Base-by-base conservation (phyloP, 345 rosid genomes). In the Rhodomyrtus tomentosa region DNA sequence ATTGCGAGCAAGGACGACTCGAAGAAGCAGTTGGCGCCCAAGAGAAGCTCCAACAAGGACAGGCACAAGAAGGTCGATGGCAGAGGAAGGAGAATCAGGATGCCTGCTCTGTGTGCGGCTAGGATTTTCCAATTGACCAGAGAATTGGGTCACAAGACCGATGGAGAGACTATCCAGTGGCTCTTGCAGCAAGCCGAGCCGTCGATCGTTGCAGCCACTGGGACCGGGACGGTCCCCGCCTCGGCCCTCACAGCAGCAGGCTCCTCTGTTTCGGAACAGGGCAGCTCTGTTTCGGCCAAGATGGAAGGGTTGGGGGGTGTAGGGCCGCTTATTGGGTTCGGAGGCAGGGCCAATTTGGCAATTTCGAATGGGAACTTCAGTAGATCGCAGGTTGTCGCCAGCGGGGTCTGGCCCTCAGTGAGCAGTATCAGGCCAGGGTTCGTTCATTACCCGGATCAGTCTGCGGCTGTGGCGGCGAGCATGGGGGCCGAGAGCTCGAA, bases 131-230 rank as follows among this genome's bases (percentile, higher is more conserved):
- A 93, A 62, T 89, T 93, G 87, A 93, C 96, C 62, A 88, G 95
- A 82, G 96, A 93, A 88, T 89, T 93, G 89, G 95, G 96, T 58
- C 96, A 92, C 81, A 93, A 93, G 87, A 92, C 93, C 27, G 96
- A 93, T 82, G 96, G 96, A 5, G 96, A 93, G 86, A 93, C 96
- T 12, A 93, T 93, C 68, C 96, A 93, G 88, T 93, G 96, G 96
- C 83, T 93, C 42, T 82, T 93, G 55, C 91, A 90, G 45, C 96
- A 93, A 76, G 90, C 96, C 27, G 96, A 93, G 81, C 91, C 96
- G 51, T 91, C 93, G 25, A 92, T 93, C 73, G 81, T 93, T 6
- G 92, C 95, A n/a, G 95, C 95, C 22, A 93, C 96, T 58, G 96
- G 96, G 83, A 88, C 94, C 13, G 96, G 96, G 29, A 93, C 94